Base-by-base conservation (phyloP, 2,329 filamentous ascomycete genomes). In the Ophiostoma australiae region DNA sequence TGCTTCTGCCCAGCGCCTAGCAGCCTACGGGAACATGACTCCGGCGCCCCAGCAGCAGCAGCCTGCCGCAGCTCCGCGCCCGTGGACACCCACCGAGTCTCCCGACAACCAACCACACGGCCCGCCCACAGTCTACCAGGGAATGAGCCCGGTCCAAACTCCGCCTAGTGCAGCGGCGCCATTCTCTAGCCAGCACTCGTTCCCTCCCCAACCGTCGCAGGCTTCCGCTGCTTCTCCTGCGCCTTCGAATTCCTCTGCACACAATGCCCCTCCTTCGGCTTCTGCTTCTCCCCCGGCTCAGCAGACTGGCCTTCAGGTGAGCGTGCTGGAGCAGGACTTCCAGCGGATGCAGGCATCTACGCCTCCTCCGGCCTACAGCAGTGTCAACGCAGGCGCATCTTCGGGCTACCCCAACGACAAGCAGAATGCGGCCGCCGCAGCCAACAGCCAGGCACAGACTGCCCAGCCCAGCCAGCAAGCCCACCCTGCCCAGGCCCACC, bases 331-430 rank as follows among this genome's bases (percentile, higher is more conserved):
- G 77, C 90, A 93, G 76, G 94, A 97, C 75, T 91, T 97, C 78
- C 89, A 93, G 75, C 89, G 93, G 23, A 86, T 97, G 85, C 89
- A 92, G 75, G 85, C 89, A 39, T 91, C 92, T 31, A 93, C 93
- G 70, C 94, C 94, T 17, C 95, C 95, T 27, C 95, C 95, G n/a
- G 94, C 95, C 6, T 99, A 99, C 80, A 95, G 93, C 11, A 95
- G 90, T 76, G 87, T 97, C 66, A 87, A 84, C 71, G 80, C 83
- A 0, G 79, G 80, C 37, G 77, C 83, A 79, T 76, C 89, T 80
- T 75, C 87, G 80, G 92, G 86, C 81, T 95, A 94, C 79, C 90
- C 93, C 0, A 89, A 87, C 74, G 94, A 97, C 77, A 97, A 97
- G 78, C 87, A 88, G 31, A 41, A 48, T 20, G 67, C 48, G 6